These are phyloP conservation scores for Onygena corvina DNA, from an alignment of 2,329 filamentous ascomycete genomes.

Conservation along the genomic window DNA sequence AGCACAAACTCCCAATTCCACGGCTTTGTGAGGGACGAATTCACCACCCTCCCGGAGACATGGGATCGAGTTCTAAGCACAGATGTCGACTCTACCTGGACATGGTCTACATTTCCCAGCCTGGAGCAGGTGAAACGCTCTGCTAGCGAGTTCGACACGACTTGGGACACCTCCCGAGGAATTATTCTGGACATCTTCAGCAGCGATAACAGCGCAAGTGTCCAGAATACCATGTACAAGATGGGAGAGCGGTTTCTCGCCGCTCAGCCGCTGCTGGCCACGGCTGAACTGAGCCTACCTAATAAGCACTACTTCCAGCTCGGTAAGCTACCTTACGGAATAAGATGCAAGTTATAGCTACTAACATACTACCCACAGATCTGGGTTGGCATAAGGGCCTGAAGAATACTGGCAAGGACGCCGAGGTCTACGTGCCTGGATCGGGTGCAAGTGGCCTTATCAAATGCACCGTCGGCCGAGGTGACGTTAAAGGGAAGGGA, in stretches of 20 bases:
- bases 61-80: constrained; percentile 95
- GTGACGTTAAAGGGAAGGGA: constrained; percentile 5
- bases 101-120: constrained; percentile 60
- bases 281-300: constrained; percentile 71
- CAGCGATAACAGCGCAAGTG: constrained; percentile 77
- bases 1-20: constrained; percentile 94
- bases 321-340: constrained; percentile 31
- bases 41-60: constrained; percentile 76
- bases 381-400: constrained; percentile 91
- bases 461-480: constrained; percentile 63
- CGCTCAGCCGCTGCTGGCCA: constrained; percentile 56
- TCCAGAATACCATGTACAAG: constrained; percentile 98
- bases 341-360: too few relatives aligned
- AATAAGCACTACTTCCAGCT: constrained; percentile 99
- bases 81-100: constrained; percentile 77
- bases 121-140: constrained; percentile 55
- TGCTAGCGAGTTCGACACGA: constrained; percentile 59
- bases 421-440: constrained; percentile 90
- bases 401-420: constrained; percentile 91
- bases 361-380: constrained; percentile 42
- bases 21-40: constrained; percentile 86
- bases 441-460: constrained; percentile 90
- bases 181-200: constrained; percentile 92
- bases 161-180: constrained; percentile 62
- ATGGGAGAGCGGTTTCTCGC: constrained; percentile 83